These are phyloP conservation scores for Orbilia brochopaga DNA, from an alignment of 2,329 filamentous ascomycete genomes.

Conservation along the genomic window DNA sequence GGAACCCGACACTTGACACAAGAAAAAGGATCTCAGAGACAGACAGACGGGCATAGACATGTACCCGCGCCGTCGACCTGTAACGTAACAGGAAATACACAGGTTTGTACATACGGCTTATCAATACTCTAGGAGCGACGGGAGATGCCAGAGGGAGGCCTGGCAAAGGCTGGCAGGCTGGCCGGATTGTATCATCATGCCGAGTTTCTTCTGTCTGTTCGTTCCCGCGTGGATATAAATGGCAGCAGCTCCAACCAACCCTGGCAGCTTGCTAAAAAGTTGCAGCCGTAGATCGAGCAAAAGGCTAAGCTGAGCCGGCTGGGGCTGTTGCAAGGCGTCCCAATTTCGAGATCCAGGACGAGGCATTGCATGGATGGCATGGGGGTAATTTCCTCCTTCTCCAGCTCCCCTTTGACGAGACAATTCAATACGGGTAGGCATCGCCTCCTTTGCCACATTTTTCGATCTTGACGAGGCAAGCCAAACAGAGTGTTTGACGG, in stretches of 20 bases:
- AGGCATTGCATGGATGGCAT: conserved; percentile 7
- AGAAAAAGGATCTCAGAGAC: conserved; percentile 13
- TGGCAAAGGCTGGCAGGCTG: no score
- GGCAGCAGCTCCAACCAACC: not conserved
- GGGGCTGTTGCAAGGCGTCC: conserved; percentile 34
- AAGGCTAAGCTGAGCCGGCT: conserved; percentile 22
- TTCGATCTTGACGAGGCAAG: no score
- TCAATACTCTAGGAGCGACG: not conserved
- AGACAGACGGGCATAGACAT: no score
- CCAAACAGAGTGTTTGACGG: conserved; percentile 30
- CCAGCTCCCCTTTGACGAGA: conserved; percentile 28
- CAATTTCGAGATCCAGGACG: conserved; percentile 20
- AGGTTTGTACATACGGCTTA: conserved; percentile 8
- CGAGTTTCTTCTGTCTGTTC: not conserved
- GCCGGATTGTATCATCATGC: not conserved
- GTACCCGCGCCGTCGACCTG: not conserved
- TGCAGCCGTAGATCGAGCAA: conserved; percentile 5
- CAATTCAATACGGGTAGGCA: conserved; percentile 39
- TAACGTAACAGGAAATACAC: conserved; percentile 1
- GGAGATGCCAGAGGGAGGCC: not conserved
- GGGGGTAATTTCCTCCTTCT: no score
- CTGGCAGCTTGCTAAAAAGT: not conserved
- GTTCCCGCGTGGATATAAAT: not conserved
- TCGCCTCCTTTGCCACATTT: conserved; percentile 49
- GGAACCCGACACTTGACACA: conserved; percentile 12